Evolutionary conservation across 2,329 filamentous ascomycete genomes (phyloP).

Genomic region (Dactylonectria estremocensis): DNA sequence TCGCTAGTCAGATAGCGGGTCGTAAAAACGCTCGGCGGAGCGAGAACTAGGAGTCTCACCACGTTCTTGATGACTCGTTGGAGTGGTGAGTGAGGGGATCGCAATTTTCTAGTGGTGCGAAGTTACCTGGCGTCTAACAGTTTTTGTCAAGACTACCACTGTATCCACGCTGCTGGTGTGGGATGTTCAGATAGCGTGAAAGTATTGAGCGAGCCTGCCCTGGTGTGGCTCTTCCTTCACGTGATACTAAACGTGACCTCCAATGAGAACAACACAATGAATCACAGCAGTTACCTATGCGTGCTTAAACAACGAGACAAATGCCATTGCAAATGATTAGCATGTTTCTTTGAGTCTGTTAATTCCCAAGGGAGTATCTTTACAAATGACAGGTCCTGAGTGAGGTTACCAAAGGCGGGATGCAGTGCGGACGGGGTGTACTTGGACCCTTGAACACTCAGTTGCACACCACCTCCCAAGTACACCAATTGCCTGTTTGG

Average conservation of each 20-base stretch:
- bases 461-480: neutral
- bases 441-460: neutral
- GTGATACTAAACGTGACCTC: no score
- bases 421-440: no score
- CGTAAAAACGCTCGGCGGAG: neutral
- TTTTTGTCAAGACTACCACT: neutral
- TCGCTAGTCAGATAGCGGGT: neutral
- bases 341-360: no score
- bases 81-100: slow-evolving; percentile 38
- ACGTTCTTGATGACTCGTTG: neutral
- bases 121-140: slow-evolving; percentile 38
- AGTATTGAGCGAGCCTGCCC: slow-evolving; percentile 1
- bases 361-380: no score
- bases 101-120: slow-evolving; percentile 41
- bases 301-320: no score
- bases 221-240: neutral
- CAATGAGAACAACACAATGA: no score
- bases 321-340: no score
- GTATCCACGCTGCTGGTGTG: slow-evolving; percentile 1
- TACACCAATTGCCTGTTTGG: neutral
- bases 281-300: no score
- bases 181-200: neutral
- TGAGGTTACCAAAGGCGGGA: no score
- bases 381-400: no score
- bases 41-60: neutral